Percentiles rank a stretch among this genome's conserved stretches.
Conservation (phyloP, 1,139 yeast genomes). For the Arxiozyma heterogenica region DNA sequence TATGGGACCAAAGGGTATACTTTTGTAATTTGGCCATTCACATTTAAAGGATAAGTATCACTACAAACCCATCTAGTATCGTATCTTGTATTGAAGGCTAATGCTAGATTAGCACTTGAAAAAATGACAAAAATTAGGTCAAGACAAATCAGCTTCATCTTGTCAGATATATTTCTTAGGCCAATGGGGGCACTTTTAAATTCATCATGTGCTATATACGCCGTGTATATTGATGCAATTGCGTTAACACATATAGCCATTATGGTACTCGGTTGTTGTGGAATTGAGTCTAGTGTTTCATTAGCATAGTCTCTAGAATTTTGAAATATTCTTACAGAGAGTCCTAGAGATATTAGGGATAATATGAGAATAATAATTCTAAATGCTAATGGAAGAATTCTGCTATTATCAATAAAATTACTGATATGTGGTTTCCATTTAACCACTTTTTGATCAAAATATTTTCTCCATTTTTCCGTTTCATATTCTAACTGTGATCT, state of each 20-base stretch:
- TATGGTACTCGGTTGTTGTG: constrained; percentile 81
- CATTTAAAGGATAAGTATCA: constrained; percentile 22
- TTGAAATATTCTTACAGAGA: constrained; percentile 57
- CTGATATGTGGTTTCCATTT: constrained; percentile 56
- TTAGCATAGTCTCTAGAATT: constrained; percentile 33
- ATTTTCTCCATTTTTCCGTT: constrained; percentile 24
- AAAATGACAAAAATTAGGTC: constrained; percentile 86
- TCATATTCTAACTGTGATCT: constrained; percentile 11
- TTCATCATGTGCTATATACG: constrained; percentile 83
- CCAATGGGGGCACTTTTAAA: constrained; percentile 89
- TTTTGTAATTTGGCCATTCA: constrained; percentile 25
- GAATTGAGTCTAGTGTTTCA: constrained; percentile 37
- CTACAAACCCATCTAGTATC: constrained; percentile 80
- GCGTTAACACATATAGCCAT: constrained; percentile 87
- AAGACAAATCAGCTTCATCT: constrained; percentile 27
- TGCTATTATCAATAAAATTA: constrained; percentile 64
- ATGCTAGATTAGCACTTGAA: constrained; percentile 79
- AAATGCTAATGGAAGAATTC: constrained; percentile 70
- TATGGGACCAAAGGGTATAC: constrained; percentile 21
- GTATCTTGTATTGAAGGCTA: constrained; percentile 74
- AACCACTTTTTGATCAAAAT: constrained; percentile 46
- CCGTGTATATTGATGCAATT: constrained; percentile 64
- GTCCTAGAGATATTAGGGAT: constrained; percentile 52
- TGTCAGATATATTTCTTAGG: constrained; percentile 28
- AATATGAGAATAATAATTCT: constrained; percentile 59